These are phyloP conservation scores for Termitomyces titanicus DNA, from an alignment of 768 basidiomycete species.

Conservation along the genomic window DNA sequence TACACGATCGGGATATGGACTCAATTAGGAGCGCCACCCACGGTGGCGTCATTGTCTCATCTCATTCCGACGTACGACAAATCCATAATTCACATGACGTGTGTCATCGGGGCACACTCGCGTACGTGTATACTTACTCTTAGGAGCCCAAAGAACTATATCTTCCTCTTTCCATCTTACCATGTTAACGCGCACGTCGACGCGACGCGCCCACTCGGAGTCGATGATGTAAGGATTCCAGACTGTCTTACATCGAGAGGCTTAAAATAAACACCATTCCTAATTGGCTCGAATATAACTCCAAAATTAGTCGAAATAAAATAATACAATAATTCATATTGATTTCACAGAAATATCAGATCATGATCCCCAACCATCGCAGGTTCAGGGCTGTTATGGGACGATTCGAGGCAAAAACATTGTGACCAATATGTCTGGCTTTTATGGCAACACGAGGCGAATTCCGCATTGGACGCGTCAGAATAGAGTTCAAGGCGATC, in stretches of 20 bases:
- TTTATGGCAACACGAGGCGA: too few relatives aligned
- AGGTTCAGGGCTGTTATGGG: too few relatives aligned
- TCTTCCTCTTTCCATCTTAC: background rate
- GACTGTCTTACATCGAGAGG: background rate
- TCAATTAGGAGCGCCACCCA: slow-evolving; percentile 12
- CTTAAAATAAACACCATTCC: background rate
- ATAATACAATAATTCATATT: background rate
- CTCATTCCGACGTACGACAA: background rate
- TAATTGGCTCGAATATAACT: background rate
- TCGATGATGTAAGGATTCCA: background rate
- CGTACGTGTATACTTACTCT: background rate
- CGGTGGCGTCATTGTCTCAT: slow-evolving; percentile 10
- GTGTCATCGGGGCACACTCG: background rate
- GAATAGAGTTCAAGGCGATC: too few relatives aligned
- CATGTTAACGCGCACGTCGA: too few relatives aligned
- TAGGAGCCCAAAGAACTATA: background rate
- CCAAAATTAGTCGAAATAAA: background rate
- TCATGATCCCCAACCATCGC: too few relatives aligned
- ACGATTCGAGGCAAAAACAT: too few relatives aligned
- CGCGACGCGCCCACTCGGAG: too few relatives aligned
- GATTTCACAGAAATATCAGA: background rate
- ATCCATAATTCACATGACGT: background rate
- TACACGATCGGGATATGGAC: background rate
- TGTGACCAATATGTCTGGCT: too few relatives aligned
- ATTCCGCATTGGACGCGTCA: too few relatives aligned